phyloP scores from a whole-genome alignment of 2,329 filamentous ascomycete species.

The Nemania sp. region DNA sequence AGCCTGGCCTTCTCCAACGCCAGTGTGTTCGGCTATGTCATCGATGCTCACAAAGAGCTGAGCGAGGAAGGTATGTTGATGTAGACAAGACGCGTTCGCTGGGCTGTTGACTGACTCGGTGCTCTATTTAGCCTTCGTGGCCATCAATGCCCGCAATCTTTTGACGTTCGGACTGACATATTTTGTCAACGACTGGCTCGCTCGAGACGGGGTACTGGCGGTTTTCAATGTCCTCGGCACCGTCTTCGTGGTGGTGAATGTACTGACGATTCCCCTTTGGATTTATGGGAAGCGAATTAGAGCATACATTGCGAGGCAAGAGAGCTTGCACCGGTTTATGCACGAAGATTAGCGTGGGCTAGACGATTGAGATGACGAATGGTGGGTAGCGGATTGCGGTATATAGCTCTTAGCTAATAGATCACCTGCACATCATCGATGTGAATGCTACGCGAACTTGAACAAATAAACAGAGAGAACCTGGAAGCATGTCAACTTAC shows the following conservation, averaged over 20 bases:
- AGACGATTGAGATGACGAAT: background rate
- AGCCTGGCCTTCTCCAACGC: constrained; percentile 51
- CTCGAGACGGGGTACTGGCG: constrained; percentile 41
- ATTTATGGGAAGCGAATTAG: constrained; percentile 53
- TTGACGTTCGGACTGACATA: constrained; percentile 53
- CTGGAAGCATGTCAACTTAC: too few species aligned
- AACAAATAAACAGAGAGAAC: background rate
- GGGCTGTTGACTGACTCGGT: constrained; percentile 3
- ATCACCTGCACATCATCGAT: background rate
- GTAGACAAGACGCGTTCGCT: background rate
- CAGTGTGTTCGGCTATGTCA: constrained; percentile 55
- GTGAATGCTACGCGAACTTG: background rate
- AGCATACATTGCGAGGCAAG: constrained; percentile 48
- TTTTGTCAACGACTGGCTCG: constrained; percentile 48
- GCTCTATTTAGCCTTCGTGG: constrained; percentile 48
- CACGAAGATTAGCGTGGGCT: constrained; percentile 33
- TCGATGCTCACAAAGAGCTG: constrained; percentile 52
- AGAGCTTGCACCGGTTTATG: constrained; percentile 37
- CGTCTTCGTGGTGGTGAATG: constrained; percentile 50
- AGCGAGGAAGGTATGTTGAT: constrained; percentile 47
- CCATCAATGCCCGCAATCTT: constrained; percentile 54
- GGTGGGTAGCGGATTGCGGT: background rate
- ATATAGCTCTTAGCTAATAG: background rate
- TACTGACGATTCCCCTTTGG: constrained; percentile 54
- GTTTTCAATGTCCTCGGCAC: constrained; percentile 47